Base-by-base conservation (phyloP, 352 stramenopile genomes). In the Phytophthora meadii region DNA sequence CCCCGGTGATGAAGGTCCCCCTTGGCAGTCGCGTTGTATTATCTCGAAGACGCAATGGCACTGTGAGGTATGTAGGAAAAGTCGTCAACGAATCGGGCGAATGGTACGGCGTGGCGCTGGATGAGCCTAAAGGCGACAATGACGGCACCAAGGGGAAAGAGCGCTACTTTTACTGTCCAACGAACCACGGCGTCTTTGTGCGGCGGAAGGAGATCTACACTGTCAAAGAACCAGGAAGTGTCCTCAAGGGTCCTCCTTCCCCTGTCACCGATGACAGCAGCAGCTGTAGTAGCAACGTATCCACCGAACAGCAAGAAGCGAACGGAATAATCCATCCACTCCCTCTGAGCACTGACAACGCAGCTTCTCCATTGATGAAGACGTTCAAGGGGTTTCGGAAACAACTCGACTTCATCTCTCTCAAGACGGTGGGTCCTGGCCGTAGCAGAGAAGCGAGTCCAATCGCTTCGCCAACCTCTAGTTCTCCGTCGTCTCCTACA, bases 341-440 rank as follows among this genome's bases (percentile, higher is more conserved):
- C 17, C 44, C 39, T 28, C 49, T 37, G 10, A 57, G 41, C 42
- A 22, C 46, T 56, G 24, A 68, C 50, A 44, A 54, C 2, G 30
- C 44, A 19, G 6, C 53, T 9, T 58, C 70, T 11, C 69, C 80
- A 2, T 57, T 88, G 32, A 61, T 87, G 34, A 80, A 72, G 48
- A 87, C 79, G 12, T 89, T 90, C 68, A 89, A 87, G 61, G 79
- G 57, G 32, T 88, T 89, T 52, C 77, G 80, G n/a, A 80, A 79
- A 8, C 70, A 84, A 10, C 68, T 78, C 19, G 73, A 72, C 42
- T 76, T 77, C 7, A 75, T 79, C 19, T 65, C 70, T 10, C 59
- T 74, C 17, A 57, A 48, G 45, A 71, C 70, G 4, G 53, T 71
- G 24, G 70, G 70, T 1, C 11, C 41, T n/a, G 44, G 60, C 1